These are phyloP conservation scores for Boletus edulis DNA, from an alignment of 768 basidiomycete genomes.

Conservation along the genomic window DNA sequence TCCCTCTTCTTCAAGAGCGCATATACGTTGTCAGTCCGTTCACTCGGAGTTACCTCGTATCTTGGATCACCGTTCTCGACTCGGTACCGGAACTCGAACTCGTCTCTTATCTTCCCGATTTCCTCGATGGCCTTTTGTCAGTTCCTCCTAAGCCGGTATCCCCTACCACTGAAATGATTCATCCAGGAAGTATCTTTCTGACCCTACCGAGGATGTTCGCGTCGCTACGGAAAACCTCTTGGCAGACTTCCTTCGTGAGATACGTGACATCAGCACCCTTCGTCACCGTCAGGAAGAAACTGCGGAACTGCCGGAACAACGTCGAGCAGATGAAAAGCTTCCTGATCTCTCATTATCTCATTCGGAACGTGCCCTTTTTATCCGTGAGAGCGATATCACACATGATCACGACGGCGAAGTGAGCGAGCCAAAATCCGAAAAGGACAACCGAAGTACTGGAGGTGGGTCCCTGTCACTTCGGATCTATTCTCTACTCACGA, in stretches of 20 bases:
- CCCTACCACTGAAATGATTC: constrained; percentile 4
- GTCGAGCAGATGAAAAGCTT: constrained; percentile 49
- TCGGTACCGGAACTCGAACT: constrained; percentile 96
- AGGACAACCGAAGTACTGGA: constrained; percentile 61
- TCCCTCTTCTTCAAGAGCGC: constrained; percentile 88
- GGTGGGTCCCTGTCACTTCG: constrained; percentile 37
- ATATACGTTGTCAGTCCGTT: constrained; percentile 96
- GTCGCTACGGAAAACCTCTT: constrained; percentile 88
- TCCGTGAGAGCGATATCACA: constrained; percentile 43
- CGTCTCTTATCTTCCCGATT: constrained; percentile 91
- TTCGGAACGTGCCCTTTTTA: constrained; percentile 56
- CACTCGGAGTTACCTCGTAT: constrained; percentile 93
- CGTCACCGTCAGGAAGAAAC: constrained; percentile 63
- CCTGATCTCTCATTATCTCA: constrained; percentile 58
- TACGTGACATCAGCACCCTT: constrained; percentile 78
- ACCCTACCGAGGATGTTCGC: constrained; percentile 91
- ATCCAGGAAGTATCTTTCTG: constrained; percentile 87
- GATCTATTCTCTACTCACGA: constrained; percentile 3
- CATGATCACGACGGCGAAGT: constrained; percentile 41
- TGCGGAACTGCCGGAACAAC: constrained; percentile 37
- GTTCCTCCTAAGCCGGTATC: constrained; percentile 28
- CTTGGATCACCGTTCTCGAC: constrained; percentile 94
- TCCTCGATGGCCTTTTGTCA: constrained; percentile 90
- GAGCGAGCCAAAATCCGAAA: constrained; percentile 41
- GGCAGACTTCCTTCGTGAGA: constrained; percentile 87